These are phyloP conservation scores for Wickerhamomyces subpelliculosus DNA, from an alignment of 805 yeast genomes.

Conservation along the genomic window DNA sequence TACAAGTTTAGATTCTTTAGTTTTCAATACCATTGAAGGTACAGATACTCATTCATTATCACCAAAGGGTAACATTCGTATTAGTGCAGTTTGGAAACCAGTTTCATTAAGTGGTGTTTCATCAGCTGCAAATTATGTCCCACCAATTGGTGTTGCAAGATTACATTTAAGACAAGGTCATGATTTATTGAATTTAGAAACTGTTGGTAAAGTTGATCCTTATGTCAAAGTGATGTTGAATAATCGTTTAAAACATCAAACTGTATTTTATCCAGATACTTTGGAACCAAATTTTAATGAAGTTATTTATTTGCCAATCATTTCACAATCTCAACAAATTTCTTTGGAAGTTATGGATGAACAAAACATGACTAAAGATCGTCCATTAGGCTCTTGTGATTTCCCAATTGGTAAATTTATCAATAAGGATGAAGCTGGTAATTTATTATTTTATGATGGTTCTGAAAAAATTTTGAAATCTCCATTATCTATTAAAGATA, in stretches of 20 bases:
- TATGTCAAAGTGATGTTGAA: constrained; percentile 54
- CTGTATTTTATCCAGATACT: constrained; percentile 47
- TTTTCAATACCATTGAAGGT: constrained; percentile 39
- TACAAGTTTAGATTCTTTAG: constrained; percentile 33
- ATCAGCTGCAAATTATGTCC: constrained; percentile 36
- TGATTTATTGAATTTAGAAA: constrained; percentile 50
- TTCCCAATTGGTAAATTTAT: constrained; percentile 43
- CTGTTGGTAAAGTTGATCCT: constrained; percentile 72
- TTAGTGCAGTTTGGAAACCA: constrained; percentile 67
- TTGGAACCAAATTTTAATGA: constrained; percentile 53
- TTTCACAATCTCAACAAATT: constrained; percentile 52
- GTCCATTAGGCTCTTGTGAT: constrained; percentile 53
- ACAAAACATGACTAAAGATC: constrained; percentile 56
- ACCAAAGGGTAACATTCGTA: constrained; percentile 48
- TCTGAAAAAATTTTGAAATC: constrained; percentile 34
- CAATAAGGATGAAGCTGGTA: constrained; percentile 39
- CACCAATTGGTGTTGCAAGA: constrained; percentile 64
- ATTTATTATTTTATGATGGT: constrained; percentile 45
- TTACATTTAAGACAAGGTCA: constrained; percentile 48
- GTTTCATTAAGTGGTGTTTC: constrained; percentile 46
- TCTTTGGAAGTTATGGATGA: constrained; percentile 59
- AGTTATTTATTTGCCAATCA: constrained; percentile 53
- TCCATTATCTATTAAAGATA: constrained; percentile 24
- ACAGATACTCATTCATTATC: constrained; percentile 41
- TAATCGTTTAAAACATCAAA: constrained; percentile 49